Evolutionary conservation across 2,329 filamentous ascomycete species (phyloP).

Genomic region (Colletotrichum zoysiae): DNA sequence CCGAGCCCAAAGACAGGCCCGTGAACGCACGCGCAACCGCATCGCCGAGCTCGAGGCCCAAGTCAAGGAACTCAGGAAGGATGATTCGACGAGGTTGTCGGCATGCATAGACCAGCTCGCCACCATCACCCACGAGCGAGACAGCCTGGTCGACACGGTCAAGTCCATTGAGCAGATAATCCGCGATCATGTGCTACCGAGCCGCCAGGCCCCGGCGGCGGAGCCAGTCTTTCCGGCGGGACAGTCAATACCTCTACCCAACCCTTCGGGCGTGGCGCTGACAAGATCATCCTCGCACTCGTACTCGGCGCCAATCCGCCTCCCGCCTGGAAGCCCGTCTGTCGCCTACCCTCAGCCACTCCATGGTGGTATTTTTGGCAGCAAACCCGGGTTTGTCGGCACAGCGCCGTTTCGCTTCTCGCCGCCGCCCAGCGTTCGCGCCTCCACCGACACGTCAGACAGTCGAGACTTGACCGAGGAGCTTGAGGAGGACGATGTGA

Average conservation of each 20-base stretch:
- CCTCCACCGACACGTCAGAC: constrained; percentile 29
- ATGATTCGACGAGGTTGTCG: constrained; percentile 46
- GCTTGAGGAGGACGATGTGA: not conserved
- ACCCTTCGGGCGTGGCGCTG: constrained; percentile 3
- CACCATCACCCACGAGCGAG: constrained; percentile 46
- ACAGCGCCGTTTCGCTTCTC: not conserved
- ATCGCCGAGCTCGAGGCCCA: constrained; percentile 49
- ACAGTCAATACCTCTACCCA: constrained; percentile 15
- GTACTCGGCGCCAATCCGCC: not conserved
- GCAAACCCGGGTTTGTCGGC: constrained; percentile 6
- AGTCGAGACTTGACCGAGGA: constrained; percentile 30
- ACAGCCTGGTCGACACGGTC: constrained; percentile 37
- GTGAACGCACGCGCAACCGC: constrained; percentile 49
- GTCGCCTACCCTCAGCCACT: not conserved
- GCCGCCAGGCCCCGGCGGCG: constrained; percentile 4
- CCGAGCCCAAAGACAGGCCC: constrained; percentile 49
- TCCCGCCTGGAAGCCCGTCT: constrained; percentile 1
- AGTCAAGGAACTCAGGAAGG: constrained; percentile 46
- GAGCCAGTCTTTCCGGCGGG: not conserved
- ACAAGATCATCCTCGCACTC: not conserved
- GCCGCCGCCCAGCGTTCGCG: constrained; percentile 16
- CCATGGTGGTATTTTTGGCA: not conserved
- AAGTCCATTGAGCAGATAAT: constrained; percentile 42
- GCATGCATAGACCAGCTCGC: constrained; percentile 47
- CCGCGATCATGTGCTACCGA: constrained; percentile 33